phyloP scores from a whole-genome alignment of 2,329 filamentous ascomycete genomes.

The Neurospora sp. region DNA sequence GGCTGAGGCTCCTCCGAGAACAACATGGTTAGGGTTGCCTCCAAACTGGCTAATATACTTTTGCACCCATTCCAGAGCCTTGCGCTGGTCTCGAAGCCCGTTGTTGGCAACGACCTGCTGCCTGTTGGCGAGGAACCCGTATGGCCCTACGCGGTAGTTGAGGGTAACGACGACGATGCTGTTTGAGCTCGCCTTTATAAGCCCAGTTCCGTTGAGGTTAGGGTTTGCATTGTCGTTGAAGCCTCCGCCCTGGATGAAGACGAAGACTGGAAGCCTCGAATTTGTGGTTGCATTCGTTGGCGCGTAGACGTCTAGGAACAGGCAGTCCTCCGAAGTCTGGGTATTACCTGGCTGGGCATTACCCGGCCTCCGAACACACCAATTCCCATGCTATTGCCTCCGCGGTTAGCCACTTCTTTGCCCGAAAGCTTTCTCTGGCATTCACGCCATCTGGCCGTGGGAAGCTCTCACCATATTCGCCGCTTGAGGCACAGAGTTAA shows the following conservation, averaged over 20 bases:
- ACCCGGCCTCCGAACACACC: constrained; percentile 23
- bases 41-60: constrained; percentile 54
- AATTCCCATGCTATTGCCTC: constrained; percentile 12
- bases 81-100: constrained; percentile 60
- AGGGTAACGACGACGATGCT: constrained; percentile 60
- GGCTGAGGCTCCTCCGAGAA: constrained; percentile 58
- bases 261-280: constrained; percentile 29
- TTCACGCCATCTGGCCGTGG: neutral
- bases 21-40: constrained; percentile 32
- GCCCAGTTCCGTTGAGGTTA: constrained; percentile 46
- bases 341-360: constrained; percentile 15
- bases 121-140: constrained; percentile 57
- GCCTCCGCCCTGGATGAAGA: constrained; percentile 39
- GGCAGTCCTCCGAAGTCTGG: constrained; percentile 50
- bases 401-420: constrained; percentile 9
- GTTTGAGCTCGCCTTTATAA: constrained; percentile 45
- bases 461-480: constrained; percentile 39
- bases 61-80: constrained; percentile 60
- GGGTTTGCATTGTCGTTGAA: constrained; percentile 34
- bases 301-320: constrained; percentile 57
- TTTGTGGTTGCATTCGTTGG: constrained; percentile 38
- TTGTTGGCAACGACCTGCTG: constrained; percentile 53
- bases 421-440: constrained; percentile 15
- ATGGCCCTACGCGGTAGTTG: constrained; percentile 68
- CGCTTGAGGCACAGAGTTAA: constrained; percentile 33